These are phyloP conservation scores for Dryas alaskensis DNA, from an alignment of 306 rosid species.

Conservation along the genomic window DNA sequence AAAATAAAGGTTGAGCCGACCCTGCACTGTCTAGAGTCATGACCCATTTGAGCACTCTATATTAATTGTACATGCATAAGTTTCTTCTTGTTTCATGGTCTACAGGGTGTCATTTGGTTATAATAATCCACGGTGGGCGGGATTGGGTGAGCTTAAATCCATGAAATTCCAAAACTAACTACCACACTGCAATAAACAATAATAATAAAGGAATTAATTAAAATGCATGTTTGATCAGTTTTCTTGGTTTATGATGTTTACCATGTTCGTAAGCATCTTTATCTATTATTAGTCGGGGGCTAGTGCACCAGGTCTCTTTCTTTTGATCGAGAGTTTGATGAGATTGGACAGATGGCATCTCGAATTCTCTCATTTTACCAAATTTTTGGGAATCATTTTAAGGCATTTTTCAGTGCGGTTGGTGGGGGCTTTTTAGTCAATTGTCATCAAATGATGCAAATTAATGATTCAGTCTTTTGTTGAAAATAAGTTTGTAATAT, in stretches of 20 bases:
- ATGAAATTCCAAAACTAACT: conserved; percentile 37
- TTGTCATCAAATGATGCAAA: not conserved
- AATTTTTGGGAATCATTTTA: conserved; percentile 34
- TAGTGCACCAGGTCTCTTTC: conserved; percentile 40
- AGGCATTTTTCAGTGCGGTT: conserved; percentile 53
- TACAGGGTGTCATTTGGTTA: conserved; percentile 38
- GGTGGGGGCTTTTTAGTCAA: conserved; percentile 65
- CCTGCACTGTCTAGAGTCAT: not conserved
- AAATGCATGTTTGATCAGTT: not conserved
- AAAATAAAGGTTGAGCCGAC: conserved; percentile 16
- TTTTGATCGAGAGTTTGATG: conserved; percentile 24
- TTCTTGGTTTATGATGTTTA: conserved; percentile 37
- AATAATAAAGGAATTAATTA: not conserved
- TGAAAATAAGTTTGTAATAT: not conserved
- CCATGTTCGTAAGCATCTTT: conserved; percentile 47
- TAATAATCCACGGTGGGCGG: conserved; percentile 48
- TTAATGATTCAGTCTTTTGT: not conserved
- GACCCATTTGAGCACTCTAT: conserved; percentile 12
- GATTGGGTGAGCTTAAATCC: conserved; percentile 51
- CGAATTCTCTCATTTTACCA: conserved; percentile 31
- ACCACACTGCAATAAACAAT: conserved; percentile 40
- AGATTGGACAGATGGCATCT: conserved; percentile 41
- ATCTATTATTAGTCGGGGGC: conserved; percentile 43
- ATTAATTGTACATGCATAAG: conserved; percentile 12
- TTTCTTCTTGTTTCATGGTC: conserved; percentile 27